Evolutionary conservation across 23 red algal genomes (phyloP), one percentile per base, ranked within the genome.

Genomic region (Porphyridium purpureum): DNA sequence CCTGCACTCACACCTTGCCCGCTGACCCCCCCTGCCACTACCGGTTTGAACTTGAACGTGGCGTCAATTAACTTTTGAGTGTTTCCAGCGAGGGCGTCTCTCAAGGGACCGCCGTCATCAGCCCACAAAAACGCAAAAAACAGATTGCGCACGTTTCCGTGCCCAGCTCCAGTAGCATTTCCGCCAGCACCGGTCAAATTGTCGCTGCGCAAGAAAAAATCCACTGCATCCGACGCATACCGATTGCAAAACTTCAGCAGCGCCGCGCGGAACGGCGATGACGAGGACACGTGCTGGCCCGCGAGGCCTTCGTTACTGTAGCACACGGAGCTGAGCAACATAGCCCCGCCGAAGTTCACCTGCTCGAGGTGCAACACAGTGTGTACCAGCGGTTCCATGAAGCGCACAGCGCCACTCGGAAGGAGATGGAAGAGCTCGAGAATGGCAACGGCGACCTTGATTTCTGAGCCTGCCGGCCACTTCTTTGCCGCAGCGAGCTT

Each of bases 251-350:
- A 98, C 26, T 60, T 56, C 31, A 98, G 52, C 29, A 86, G 68
- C 4, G 90, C 79, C 35, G 50, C 90, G 1, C 90, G 76, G 55
- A 82, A 98, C 0, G 90, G 90, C 11, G 80, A 86, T 25, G 70
- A 75, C 1, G 74, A 86, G 7, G 74, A 72, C 4, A 72, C 62
- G 35, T 50, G 60, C 1, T 59, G 46, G 46, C 59, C 65, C 15
- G 49, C 47, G 21, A 93, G 38, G n/a, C n/a, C n/a, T n/a, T n/a
- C n/a, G n/a, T n/a, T n/a, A n/a, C n/a, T n/a, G n/a, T n/a, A n/a
- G n/a, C n/a, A n/a, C n/a, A n/a, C n/a, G n/a, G n/a, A n/a, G n/a
- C n/a, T n/a, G n/a, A n/a, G n/a, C n/a, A n/a, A n/a, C n/a, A n/a
- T n/a, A n/a, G n/a, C n/a, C n/a, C n/a, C n/a, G n/a, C n/a, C n/a